A percentile compares a stretch with the other conserved stretches of the same genome.
phyloP scores from a whole-genome alignment of 257 asterid genomes.

The Asclepias syriaca region DNA sequence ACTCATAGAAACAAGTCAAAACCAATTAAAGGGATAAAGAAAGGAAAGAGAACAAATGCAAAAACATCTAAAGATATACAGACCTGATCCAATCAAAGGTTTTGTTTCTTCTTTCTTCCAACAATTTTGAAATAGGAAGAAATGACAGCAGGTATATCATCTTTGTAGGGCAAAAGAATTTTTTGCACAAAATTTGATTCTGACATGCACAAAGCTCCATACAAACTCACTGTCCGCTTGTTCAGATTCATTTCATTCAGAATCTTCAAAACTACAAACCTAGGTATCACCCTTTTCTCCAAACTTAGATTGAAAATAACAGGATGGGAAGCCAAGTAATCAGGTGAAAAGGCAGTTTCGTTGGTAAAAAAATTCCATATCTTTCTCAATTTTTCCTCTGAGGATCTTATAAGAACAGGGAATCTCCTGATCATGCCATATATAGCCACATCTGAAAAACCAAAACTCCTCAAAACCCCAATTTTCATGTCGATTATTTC shows the following conservation, averaged over 20 bases:
- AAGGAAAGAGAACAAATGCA: not conserved
- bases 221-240: not conserved
- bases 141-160: constrained; percentile 12
- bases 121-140: constrained; percentile 3
- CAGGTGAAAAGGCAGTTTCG: constrained; percentile 12
- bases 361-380: constrained; percentile 9
- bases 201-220: not conserved
- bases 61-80: not conserved
- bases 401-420: not conserved
- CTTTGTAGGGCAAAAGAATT: constrained; percentile 7
- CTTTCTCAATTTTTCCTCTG: constrained; percentile 7
- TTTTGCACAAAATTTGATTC: constrained; percentile 7
- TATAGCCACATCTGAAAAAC: constrained; percentile 11
- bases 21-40: not conserved
- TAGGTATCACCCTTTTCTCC: constrained; percentile 18
- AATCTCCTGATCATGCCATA: not conserved
- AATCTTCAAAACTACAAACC: constrained; percentile 12
- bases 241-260: not conserved
- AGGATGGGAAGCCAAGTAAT: constrained; percentile 8
- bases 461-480: constrained; percentile 10
- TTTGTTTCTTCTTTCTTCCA: not conserved
- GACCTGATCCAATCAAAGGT: not conserved
- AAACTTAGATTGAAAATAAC: not conserved
- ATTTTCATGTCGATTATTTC: constrained; percentile 5
- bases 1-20: not conserved